Evolutionary conservation across 176 grass and related monocot genomes (phyloP).

Genomic region (Tuctoria greenei): DNA sequence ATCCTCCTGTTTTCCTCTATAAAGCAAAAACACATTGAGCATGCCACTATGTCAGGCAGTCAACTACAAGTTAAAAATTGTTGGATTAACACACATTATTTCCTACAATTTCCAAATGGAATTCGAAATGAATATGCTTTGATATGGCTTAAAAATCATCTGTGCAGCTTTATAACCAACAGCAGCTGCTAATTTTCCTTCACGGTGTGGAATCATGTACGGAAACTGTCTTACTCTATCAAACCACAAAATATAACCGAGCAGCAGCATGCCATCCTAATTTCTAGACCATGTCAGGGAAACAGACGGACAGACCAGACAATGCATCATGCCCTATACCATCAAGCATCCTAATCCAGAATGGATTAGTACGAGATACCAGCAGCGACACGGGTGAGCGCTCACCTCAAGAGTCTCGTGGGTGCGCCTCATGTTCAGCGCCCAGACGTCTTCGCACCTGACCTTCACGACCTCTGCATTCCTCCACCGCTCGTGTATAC

Average conservation of each 20-base stretch:
- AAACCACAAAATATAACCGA: not conserved
- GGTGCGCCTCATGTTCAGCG: conserved; percentile 91
- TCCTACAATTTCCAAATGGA: conserved; percentile 23
- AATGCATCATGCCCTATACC: not conserved
- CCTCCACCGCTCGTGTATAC: conserved; percentile 88
- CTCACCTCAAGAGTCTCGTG: conserved; percentile 86
- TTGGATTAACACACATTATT: not conserved
- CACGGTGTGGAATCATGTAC: not conserved
- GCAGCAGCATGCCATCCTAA: not conserved
- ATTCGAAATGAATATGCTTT: not conserved
- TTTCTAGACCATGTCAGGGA: not conserved
- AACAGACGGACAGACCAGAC: not conserved
- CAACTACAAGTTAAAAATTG: conserved; percentile 20
- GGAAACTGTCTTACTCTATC: not conserved
- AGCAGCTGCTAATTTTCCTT: not conserved
- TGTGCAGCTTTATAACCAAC: not conserved
- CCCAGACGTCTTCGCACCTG: conserved; percentile 74
- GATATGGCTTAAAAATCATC: not conserved
- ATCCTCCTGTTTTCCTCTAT: conserved; percentile 89
- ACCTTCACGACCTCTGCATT: conserved; percentile 75
- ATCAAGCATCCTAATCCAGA: not conserved
- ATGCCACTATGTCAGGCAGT: conserved; percentile 2
- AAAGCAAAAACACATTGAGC: conserved; percentile 27
- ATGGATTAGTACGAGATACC: not conserved
- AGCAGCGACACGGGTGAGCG: not conserved